phyloP scores from a whole-genome alignment of 306 rosid genomes.

The Rosa lucieae region DNA sequence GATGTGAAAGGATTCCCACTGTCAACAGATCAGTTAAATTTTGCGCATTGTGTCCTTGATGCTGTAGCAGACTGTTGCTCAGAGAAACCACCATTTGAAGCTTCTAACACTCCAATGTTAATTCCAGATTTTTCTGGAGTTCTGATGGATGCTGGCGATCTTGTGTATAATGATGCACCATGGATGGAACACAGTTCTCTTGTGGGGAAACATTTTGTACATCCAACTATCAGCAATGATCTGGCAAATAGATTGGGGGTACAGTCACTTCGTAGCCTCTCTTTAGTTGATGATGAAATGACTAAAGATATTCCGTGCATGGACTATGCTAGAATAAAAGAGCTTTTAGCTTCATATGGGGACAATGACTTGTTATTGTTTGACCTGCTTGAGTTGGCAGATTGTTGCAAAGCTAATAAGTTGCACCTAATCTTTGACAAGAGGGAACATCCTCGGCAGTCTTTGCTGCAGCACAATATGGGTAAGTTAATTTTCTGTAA shows the following conservation, averaged over 20 bases:
- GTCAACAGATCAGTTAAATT: conserved; percentile 81
- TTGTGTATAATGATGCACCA: conserved; percentile 95
- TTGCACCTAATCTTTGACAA: conserved; percentile 86
- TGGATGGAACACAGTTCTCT: conserved; percentile 82
- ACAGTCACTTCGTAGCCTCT: conserved; percentile 81
- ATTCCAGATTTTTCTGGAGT: conserved; percentile 82
- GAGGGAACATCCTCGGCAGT: conserved; percentile 93
- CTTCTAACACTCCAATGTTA: conserved; percentile 57
- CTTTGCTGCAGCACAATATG: conserved; percentile 91
- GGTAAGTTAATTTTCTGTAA: conserved; percentile 41
- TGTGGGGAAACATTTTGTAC: conserved; percentile 69
- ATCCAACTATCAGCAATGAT: conserved; percentile 89
- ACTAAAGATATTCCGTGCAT: conserved; percentile 88
- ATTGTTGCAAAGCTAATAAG: conserved; percentile 85
- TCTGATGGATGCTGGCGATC: conserved; percentile 63
- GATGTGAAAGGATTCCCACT: conserved; percentile 68
- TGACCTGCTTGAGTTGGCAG: conserved; percentile 98
- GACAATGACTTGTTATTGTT: conserved; percentile 69
- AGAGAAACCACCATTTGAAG: conserved; percentile 59
- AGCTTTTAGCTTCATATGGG: conserved; percentile 73
- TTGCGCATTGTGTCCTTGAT: conserved; percentile 81
- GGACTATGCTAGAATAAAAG: conserved; percentile 78
- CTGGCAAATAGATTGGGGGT: conserved; percentile 84
- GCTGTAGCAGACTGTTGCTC: conserved; percentile 78
- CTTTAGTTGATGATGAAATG: conserved; percentile 84